Conservation (phyloP, 2,329 filamentous ascomycete genomes). For the Colletotrichum aenigma region DNA sequence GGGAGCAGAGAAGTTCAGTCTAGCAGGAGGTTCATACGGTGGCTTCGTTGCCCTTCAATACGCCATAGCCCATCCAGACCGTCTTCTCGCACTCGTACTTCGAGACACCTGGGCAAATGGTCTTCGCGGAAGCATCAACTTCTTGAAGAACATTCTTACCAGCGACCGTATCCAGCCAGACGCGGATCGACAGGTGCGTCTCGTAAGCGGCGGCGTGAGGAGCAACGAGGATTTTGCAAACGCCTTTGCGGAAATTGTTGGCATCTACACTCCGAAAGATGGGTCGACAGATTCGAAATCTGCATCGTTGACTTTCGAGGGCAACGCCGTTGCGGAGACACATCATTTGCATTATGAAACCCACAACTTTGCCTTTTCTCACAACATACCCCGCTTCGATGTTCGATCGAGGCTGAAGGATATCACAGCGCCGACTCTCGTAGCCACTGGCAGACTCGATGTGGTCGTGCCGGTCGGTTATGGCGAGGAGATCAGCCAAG, state of each 20-base stretch:
- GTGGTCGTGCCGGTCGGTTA: conserved; percentile 23
- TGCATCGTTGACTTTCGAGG: background rate
- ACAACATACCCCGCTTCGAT: conserved; percentile 25
- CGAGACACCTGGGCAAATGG: conserved; percentile 26
- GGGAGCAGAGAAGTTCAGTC: conserved; percentile 22
- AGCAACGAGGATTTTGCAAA: conserved; percentile 22
- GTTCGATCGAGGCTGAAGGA: conserved; percentile 20
- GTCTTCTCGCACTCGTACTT: conserved; percentile 24
- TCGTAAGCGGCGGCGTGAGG: conserved; percentile 22
- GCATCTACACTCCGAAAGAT: conserved; percentile 20
- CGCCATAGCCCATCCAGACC: conserved; percentile 22
- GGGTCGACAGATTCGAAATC: background rate
- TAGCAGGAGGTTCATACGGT: conserved; percentile 28
- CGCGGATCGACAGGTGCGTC: conserved; percentile 20
- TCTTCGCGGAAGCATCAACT: conserved; percentile 7
- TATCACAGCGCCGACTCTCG: conserved; percentile 23
- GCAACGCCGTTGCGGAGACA: background rate
- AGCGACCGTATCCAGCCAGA: conserved; percentile 21
- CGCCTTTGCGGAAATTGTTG: conserved; percentile 19
- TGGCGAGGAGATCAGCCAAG: conserved; percentile 21
- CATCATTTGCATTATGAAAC: conserved; percentile 22
- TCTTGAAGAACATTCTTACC: conserved; percentile 16
- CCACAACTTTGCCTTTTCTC: conserved; percentile 26
- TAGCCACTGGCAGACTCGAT: conserved; percentile 25
- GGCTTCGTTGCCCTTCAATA: conserved; percentile 25